Conservation (phyloP, 768 basidiomycete genomes). For the Tylopilus balloui region DNA sequence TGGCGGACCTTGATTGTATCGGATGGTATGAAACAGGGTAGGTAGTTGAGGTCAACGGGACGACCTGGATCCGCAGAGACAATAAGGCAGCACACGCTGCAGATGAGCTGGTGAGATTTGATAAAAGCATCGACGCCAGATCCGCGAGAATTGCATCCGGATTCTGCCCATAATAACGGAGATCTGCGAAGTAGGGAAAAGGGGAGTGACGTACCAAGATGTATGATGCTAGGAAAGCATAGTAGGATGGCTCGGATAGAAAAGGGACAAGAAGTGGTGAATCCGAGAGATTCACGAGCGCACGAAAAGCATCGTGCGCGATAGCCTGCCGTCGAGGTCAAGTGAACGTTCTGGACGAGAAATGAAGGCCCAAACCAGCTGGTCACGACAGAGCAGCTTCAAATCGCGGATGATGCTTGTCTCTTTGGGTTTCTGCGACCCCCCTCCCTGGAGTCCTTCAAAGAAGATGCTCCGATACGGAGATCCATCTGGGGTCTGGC, state of each 20-base stretch:
- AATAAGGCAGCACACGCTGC: slow-evolving; percentile 61
- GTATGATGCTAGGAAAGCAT: slow-evolving; percentile 82
- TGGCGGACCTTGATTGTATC: slow-evolving; percentile 75
- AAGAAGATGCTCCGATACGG: slow-evolving; percentile 76
- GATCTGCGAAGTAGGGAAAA: slow-evolving; percentile 5
- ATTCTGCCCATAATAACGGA: slow-evolving; percentile 48
- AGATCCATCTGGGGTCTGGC: slow-evolving; percentile 70
- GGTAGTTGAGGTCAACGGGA: slow-evolving; percentile 38
- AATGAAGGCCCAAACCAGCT: slow-evolving; percentile 53
- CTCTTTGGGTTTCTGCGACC: slow-evolving; percentile 56
- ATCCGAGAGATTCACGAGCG: slow-evolving; percentile 91
- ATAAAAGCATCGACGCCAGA: slow-evolving; percentile 93
- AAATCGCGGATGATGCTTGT: slow-evolving; percentile 72
- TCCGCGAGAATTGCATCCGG: slow-evolving; percentile 89
- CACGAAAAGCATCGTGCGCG: slow-evolving; percentile 93
- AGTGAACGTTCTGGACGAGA: slow-evolving; percentile 9
- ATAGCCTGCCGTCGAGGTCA: slow-evolving; percentile 51
- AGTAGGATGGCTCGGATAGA: slow-evolving; percentile 68
- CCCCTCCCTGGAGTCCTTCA: slow-evolving; percentile 50
- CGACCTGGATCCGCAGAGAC: slow-evolving; percentile 59
- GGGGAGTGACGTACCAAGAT: slow-evolving; percentile 63
- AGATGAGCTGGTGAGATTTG: slow-evolving; percentile 83
- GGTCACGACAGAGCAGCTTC: slow-evolving; percentile 84
- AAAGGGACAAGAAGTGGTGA: slow-evolving; percentile 61
- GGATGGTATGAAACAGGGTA: slow-evolving; percentile 61